Evolutionary conservation across 1,284 basidiomycete species (phyloP).

Genomic region (Termitomyces sp.): DNA sequence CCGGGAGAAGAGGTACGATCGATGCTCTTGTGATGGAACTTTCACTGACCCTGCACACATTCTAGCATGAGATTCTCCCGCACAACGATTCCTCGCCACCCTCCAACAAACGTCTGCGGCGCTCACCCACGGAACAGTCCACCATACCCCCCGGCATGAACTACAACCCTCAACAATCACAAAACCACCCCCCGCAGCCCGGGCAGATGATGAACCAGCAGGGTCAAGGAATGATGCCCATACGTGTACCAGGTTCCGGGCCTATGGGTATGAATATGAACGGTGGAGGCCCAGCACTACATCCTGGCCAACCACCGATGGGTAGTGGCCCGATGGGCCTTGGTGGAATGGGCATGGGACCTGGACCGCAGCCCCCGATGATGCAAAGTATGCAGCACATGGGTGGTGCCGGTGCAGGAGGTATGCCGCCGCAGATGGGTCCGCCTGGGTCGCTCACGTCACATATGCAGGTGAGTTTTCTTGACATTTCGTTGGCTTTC

Average conservation of each 20-base stretch:
- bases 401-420: slow-evolving; percentile 15
- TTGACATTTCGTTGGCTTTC: background rate
- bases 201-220: slow-evolving; percentile 9
- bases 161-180: slow-evolving; percentile 25
- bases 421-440: slow-evolving; percentile 19
- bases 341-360: slow-evolving; percentile 17
- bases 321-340: slow-evolving; percentile 20
- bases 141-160: slow-evolving; percentile 21
- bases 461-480: slow-evolving; percentile 29
- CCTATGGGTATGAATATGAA: slow-evolving; percentile 17
- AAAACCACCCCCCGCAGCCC: slow-evolving; percentile 14
- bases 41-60: background rate
- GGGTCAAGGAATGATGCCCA: slow-evolving; percentile 10
- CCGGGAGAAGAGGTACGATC: slow-evolving; percentile 60
- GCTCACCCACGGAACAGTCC: slow-evolving; percentile 46
- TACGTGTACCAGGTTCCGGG: slow-evolving; percentile 3
- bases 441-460: slow-evolving; percentile 30
- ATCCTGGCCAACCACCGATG: slow-evolving; percentile 25
- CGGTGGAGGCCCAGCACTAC: slow-evolving; percentile 4
- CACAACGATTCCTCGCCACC: slow-evolving; percentile 60
- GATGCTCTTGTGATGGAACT: background rate
- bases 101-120: slow-evolving; percentile 53
- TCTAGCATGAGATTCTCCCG: slow-evolving; percentile 45
- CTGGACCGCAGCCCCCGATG: slow-evolving; percentile 19
- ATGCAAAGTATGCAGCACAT: slow-evolving; percentile 16